Evolutionary conservation across 257 asterid species (phyloP).

Genomic region (Scutellaria barbata): DNA sequence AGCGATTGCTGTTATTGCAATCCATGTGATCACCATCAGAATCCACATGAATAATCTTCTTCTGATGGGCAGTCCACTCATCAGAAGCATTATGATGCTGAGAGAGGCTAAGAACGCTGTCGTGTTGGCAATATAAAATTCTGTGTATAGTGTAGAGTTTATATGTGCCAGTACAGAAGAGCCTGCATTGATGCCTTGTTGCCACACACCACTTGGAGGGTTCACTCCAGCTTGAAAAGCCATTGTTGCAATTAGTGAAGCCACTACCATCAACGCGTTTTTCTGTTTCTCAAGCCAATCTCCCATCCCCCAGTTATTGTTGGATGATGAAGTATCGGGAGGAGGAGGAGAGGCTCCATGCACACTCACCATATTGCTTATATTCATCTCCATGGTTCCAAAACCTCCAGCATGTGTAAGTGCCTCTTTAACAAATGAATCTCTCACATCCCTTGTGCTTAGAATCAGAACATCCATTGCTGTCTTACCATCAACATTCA

Average conservation of each 20-base stretch:
- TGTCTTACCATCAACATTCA: no score
- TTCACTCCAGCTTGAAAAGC: constrained; percentile 40
- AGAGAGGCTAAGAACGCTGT: constrained; percentile 38
- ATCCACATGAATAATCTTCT: constrained; percentile 35
- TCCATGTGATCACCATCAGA: constrained; percentile 44
- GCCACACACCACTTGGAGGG: constrained; percentile 47
- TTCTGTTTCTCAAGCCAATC: constrained; percentile 31
- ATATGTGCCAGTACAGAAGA: constrained; percentile 26
- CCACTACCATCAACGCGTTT: constrained; percentile 42
- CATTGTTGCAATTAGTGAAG: constrained; percentile 44
- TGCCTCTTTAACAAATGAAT: neutral
- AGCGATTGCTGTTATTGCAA: constrained; percentile 37
- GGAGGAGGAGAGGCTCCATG: neutral
- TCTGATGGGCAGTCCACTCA: constrained; percentile 40
- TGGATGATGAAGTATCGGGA: no score
- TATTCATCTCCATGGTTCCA: neutral
- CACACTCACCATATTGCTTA: neutral
- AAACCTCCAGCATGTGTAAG: constrained; percentile 11
- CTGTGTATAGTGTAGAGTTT: neutral
- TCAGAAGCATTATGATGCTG: constrained; percentile 41
- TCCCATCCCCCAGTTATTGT: neutral
- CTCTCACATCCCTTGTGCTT: constrained; percentile 30
- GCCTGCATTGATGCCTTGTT: constrained; percentile 33
- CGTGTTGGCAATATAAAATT: constrained; percentile 26
- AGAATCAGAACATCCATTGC: no score